phyloP scores from a whole-genome alignment of 2,329 filamentous ascomycete genomes.

The Gaeumannomyces tritici region DNA sequence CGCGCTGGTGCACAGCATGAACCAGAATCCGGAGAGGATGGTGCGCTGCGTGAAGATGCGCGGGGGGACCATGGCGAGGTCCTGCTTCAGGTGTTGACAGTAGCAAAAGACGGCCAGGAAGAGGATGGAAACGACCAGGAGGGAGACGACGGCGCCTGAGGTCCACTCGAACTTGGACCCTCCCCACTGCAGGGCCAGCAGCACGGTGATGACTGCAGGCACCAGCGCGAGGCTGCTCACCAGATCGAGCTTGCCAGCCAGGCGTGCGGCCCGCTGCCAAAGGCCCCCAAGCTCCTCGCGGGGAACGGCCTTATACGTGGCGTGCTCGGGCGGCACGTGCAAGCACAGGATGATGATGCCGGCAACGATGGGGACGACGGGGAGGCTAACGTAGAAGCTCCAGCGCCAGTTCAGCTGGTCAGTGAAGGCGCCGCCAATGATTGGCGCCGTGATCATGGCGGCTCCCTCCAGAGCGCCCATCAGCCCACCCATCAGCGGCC shows the following conservation, averaged over 20 bases:
- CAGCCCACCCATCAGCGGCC: constrained; percentile 12
- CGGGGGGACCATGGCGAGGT: constrained; percentile 26
- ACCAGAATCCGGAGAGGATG: constrained; percentile 23
- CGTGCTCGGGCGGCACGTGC: constrained; percentile 1
- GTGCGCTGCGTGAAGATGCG: constrained; percentile 30
- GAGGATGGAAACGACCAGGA: constrained; percentile 22
- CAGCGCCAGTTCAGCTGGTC: constrained; percentile 23
- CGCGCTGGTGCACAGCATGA: constrained; percentile 20
- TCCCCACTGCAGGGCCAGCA: constrained; percentile 39
- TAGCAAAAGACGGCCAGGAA: constrained; percentile 1
- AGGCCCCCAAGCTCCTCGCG: constrained; percentile 10
- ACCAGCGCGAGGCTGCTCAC: constrained; percentile 7
- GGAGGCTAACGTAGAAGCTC: constrained; percentile 28
- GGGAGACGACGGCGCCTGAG: constrained; percentile 24
- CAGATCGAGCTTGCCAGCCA: constrained; percentile 26
- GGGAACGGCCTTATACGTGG: background rate
- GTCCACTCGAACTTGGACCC: constrained; percentile 28
- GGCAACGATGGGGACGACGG: constrained; percentile 20
- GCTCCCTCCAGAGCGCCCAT: constrained; percentile 9
- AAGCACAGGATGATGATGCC: constrained; percentile 12
- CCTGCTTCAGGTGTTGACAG: constrained; percentile 1
- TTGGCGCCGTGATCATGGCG: constrained; percentile 21
- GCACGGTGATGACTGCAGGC: constrained; percentile 28
- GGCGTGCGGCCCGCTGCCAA: constrained; percentile 25
- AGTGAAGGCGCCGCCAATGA: constrained; percentile 26